Conservation (phyloP, 1,284 basidiomycete genomes). For the Rhodotorula mucilaginosa region DNA sequence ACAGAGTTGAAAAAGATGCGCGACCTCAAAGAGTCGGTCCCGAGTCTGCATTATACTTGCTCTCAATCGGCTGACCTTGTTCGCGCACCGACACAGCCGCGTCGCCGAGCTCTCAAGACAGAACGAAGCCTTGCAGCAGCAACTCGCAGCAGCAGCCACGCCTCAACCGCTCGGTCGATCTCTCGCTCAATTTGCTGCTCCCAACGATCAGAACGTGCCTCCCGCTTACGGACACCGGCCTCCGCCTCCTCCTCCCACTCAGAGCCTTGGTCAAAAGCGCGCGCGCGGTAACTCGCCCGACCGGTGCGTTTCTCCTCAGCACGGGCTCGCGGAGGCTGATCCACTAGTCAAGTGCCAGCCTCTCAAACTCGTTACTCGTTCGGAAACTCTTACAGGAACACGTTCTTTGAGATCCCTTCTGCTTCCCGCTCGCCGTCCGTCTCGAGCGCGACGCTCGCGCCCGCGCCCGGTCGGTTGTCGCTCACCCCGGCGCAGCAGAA, state of each 20-base stretch:
- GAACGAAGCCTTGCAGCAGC: slow-evolving; percentile 4
- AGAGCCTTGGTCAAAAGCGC: not conserved
- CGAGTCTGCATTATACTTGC: not conserved
- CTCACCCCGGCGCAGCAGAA: slow-evolving; percentile 12
- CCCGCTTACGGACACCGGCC: not conserved
- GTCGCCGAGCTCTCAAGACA: slow-evolving; percentile 6
- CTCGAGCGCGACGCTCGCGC: not conserved
- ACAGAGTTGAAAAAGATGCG: slow-evolving; percentile 16
- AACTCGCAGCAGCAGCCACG: slow-evolving; percentile 4
- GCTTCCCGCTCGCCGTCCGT: not conserved
- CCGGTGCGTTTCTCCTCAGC: not conserved
- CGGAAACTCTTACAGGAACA: not conserved
- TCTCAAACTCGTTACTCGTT: not conserved
- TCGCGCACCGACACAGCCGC: slow-evolving; percentile 3
- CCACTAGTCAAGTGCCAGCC: not conserved
- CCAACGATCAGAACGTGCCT: not conserved
- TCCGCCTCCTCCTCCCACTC: not conserved
- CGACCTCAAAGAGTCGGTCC: slow-evolving; percentile 15
- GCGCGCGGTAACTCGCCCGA: not conserved
- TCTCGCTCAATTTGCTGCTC: not conserved
- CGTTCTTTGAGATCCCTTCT: too few relatives aligned
- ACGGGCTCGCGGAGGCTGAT: not conserved
- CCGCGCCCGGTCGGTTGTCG: slow-evolving; percentile 32
- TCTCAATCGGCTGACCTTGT: not conserved
- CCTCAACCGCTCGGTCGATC: not conserved